A percentile compares a stretch with the other conserved stretches of the same genome.
phyloP scores from a whole-genome alignment of 1,139 yeast genomes.

The Casaregolazyma suthepensis region DNA sequence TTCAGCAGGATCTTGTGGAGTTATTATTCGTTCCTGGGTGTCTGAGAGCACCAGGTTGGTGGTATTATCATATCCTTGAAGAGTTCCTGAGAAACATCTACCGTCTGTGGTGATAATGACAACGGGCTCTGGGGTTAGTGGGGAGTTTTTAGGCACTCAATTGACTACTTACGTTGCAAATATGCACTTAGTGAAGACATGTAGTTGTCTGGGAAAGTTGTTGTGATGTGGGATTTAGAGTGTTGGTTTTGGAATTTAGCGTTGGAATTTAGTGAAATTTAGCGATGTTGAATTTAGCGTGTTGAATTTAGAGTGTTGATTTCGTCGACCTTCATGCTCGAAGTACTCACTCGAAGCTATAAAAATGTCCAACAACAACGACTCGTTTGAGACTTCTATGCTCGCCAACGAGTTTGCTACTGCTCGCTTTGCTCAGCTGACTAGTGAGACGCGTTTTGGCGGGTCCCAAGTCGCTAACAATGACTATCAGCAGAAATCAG shows the following conservation, averaged over 20 bases:
- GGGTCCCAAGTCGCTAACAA: not conserved
- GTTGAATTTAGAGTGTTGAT: not conserved
- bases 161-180: conserved; percentile 30
- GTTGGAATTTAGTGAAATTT: not conserved
- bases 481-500: not conserved
- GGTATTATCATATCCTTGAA: conserved; percentile 77
- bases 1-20: conserved; percentile 43
- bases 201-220: not conserved
- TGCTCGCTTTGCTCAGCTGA: conserved; percentile 1
- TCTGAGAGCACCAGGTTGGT: conserved; percentile 64
- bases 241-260: not conserved
- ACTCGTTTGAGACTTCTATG: conserved; percentile 1
- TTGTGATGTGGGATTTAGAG: not conserved
- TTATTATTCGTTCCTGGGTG: conserved; percentile 48
- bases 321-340: not conserved
- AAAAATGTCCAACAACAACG: not conserved
- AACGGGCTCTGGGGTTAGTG: conserved; percentile 39
- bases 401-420: conserved; percentile 3
- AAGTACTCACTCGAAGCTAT: not conserved
- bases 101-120: conserved; percentile 83
- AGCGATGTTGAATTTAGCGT: not conserved
- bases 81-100: conserved; percentile 49
- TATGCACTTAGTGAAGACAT: conserved; percentile 32
- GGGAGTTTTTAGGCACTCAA: not conserved
- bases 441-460: conserved; percentile 4